Evolutionary conservation across 2,329 filamentous ascomycete genomes (phyloP), one percentile per base, ranked within the genome.

Genomic region (Pseudopyricularia cyperi): DNA sequence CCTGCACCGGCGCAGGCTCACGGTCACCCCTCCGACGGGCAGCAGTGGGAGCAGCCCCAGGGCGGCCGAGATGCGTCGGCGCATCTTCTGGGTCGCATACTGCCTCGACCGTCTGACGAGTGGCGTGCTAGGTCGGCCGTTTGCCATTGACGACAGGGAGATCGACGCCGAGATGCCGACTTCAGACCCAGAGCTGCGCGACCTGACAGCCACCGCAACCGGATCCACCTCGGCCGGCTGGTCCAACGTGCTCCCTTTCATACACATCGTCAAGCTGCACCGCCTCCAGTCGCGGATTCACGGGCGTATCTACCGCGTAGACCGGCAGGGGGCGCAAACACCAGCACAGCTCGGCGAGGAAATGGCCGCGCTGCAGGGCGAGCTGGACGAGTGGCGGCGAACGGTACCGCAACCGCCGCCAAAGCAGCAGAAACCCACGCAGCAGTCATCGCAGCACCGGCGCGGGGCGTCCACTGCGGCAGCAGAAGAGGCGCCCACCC

Each of bases 11-110:
- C 56, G 58, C 44, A 54, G 55, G 1, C 52, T 48, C 0, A 48
- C 47, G 8, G 39, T 19, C 4, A 34, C 19, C 2, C 46, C 34
- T 2, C 15, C 26, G 3, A 48, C 50, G 0, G 28, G 30, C 7
- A 26, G 15, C 24, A 44, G 22, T 19, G 22, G 51, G 7, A 52
- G 54, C 2, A 52, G 55, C 12, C 46, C 50, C 2, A 47, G 52
- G 2, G 58, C 61, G 8, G 24, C 60, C 1, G 61, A 65, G 51
- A 61, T 65, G 11, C 54, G 64, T 4, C 59, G 59, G 7, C 56
- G 65, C 2, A 58, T 62, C 1, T 68, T 67, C 52, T 67, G 66
- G 66, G 59, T 60, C 3, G 61, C 59, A 39, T 67, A 68, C 50
- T 62, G 57, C n/a, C 56, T 67, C 5, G 65, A 68, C 42, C 57